Evolutionary conservation across 257 asterid genomes (phyloP).

Genomic region (Penstemon davidsonii): DNA sequence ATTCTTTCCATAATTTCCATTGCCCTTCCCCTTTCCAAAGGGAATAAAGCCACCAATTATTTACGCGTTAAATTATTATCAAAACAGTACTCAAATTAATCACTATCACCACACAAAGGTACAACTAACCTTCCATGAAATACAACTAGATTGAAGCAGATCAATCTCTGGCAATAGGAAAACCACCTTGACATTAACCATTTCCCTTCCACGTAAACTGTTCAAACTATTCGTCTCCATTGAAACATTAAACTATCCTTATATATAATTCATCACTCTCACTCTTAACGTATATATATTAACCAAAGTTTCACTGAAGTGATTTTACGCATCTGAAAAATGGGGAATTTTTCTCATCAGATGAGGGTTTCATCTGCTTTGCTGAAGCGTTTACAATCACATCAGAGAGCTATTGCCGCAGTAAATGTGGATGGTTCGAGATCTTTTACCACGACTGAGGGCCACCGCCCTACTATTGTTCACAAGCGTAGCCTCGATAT

Average conservation of each 20-base stretch:
- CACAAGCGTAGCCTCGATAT: conserved; percentile 92
- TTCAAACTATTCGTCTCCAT: no score
- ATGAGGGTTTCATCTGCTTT: conserved; percentile 71
- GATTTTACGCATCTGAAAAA: background rate
- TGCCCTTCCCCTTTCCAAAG: no score
- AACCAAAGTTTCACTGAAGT: background rate
- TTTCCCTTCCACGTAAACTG: no score
- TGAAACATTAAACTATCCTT: background rate
- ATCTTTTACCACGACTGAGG: conserved; percentile 83
- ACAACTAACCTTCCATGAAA: no score
- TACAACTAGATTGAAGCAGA: no score
- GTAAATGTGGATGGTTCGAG: conserved; percentile 42
- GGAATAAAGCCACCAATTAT: no score
- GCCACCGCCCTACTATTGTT: conserved; percentile 86
- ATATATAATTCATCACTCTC: background rate
- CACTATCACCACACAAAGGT: no score
- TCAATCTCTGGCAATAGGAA: no score
- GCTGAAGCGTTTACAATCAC: conserved; percentile 60
- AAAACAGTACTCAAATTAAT: no score
- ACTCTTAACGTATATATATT: background rate
- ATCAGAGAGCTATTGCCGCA: conserved; percentile 38
- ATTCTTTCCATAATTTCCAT: no score
- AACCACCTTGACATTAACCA: no score
- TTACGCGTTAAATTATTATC: no score
- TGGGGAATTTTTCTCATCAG: conserved; percentile 52